phyloP scores from a whole-genome alignment of 371 early-diverging fungal genomes.

The Batkoa obscura region DNA sequence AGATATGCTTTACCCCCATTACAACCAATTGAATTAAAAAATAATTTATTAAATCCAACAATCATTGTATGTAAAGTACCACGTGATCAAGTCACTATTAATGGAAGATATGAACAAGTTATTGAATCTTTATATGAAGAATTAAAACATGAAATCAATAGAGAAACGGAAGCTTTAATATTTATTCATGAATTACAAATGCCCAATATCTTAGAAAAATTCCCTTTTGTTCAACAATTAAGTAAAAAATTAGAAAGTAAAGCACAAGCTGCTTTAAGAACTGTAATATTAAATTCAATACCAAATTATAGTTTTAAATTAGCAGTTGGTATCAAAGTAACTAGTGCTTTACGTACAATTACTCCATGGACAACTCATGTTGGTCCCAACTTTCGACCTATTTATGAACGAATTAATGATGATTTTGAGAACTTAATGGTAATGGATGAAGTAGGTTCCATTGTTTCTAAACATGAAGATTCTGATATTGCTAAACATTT shows the following conservation, averaged over 20 bases:
- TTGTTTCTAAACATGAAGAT: constrained; percentile 25
- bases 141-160: constrained; percentile 9
- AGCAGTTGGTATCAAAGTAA: constrained; percentile 41
- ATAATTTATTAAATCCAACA: constrained; percentile 21
- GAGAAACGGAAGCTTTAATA: constrained; percentile 19
- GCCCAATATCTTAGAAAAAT: constrained; percentile 29
- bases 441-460: constrained; percentile 34
- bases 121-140: constrained; percentile 14
- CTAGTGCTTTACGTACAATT: constrained; percentile 52
- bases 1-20: constrained; percentile 37
- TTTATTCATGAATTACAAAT: constrained; percentile 46
- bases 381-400: constrained; percentile 35
- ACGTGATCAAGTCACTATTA: constrained; percentile 16
- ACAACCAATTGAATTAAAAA: constrained; percentile 19
- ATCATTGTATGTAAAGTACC: constrained; percentile 33
- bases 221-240: constrained; percentile 22
- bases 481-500: constrained; percentile 44
- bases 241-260: constrained; percentile 20
- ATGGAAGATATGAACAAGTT: constrained; percentile 27
- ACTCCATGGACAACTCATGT: constrained; percentile 44
- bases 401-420: constrained; percentile 22
- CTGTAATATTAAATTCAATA: constrained; percentile 27
- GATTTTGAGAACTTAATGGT: constrained; percentile 15
- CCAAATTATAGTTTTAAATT: constrained; percentile 31
- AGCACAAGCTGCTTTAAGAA: constrained; percentile 43